phyloP scores from a whole-genome alignment of 345 rosid genomes.

The Euphorbia tirucalli region DNA sequence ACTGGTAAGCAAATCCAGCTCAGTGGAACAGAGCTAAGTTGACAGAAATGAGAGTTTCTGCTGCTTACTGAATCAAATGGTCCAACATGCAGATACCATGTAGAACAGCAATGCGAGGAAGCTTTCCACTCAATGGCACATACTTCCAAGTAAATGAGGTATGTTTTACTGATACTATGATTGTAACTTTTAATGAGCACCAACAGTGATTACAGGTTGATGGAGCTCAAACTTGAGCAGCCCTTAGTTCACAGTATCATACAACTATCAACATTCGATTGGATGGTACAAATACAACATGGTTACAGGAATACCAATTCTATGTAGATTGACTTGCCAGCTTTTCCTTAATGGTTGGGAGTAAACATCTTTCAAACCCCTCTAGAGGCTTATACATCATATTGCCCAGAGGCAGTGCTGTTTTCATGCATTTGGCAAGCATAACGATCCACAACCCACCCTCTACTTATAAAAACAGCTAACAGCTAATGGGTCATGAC shows the following conservation, averaged over 20 bases:
- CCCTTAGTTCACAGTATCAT: not conserved
- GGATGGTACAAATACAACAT: not conserved
- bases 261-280: not conserved
- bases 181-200: not conserved
- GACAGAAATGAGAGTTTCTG: not conserved
- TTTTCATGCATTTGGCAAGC: not conserved
- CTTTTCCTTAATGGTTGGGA: not conserved
- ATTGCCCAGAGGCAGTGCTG: not conserved
- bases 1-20: slow-evolving; percentile 52
- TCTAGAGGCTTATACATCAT: not conserved
- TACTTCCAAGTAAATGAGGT: slow-evolving; percentile 98
- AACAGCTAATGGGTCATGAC: no score
- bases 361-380: not conserved
- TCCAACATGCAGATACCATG: slow-evolving; percentile 69
- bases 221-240: not conserved
- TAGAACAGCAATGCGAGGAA: slow-evolving; percentile 94
- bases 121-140: slow-evolving; percentile 95
- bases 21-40: not conserved
- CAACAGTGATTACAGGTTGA: not conserved
- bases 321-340: not conserved
- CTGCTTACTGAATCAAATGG: slow-evolving; percentile 1
- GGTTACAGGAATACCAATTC: not conserved
- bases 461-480: no score
- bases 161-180: not conserved
- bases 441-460: no score